phyloP scores from a whole-genome alignment of 805 yeast genomes.

The Hanseniaspora clermontiae region DNA sequence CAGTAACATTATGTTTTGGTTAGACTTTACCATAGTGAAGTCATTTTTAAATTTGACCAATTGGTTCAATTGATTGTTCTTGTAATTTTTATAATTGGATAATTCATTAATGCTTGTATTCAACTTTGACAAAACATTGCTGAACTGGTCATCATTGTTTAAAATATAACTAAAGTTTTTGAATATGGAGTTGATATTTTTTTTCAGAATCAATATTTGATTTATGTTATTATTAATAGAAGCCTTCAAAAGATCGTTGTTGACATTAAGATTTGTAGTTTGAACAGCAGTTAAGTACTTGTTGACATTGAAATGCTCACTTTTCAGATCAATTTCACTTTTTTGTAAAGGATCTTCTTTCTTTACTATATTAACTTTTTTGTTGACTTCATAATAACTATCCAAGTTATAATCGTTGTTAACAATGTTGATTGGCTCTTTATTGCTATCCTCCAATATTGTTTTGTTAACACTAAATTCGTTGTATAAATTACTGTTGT shows the following conservation, averaged over 20 bases:
- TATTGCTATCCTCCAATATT: neutral
- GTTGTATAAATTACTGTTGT: neutral
- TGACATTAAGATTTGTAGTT: neutral
- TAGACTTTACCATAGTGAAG: neutral
- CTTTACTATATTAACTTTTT: neutral
- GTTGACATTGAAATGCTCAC: neutral
- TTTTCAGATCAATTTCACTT: neutral
- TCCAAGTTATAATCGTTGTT: neutral
- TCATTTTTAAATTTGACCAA: neutral
- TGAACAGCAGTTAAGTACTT: neutral
- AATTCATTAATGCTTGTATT: neutral
- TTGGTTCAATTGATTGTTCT: neutral
- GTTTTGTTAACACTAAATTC: neutral
- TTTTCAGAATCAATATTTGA: constrained; percentile 5
- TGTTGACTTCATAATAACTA: neutral
- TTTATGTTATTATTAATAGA: constrained; percentile 4
- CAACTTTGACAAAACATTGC: neutral
- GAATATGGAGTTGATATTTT: constrained; percentile 3
- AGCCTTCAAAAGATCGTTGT: neutral
- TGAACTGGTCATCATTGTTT: neutral
- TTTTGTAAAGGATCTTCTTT: neutral
- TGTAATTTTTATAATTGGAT: neutral
- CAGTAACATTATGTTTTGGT: neutral
- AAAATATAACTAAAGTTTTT: neutral
- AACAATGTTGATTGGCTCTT: neutral